Conservation (phyloP, 2,329 filamentous ascomycete species). For the Sordariomycetes sp. region DNA sequence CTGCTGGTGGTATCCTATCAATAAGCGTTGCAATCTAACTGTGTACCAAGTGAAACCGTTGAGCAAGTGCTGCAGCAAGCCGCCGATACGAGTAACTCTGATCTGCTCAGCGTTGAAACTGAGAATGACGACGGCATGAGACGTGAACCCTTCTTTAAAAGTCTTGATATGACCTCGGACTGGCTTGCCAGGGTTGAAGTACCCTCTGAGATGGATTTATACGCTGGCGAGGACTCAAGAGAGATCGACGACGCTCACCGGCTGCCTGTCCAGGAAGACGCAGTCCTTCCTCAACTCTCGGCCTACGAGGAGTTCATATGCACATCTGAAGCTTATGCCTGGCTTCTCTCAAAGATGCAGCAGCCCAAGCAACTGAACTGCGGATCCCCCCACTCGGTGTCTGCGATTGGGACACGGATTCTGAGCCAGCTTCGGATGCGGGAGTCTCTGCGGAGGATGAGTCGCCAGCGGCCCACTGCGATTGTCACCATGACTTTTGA, state of each 20-base stretch:
- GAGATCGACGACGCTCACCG: too few species aligned
- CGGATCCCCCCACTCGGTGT: neutral
- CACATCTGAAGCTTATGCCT: neutral
- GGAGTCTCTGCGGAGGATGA: neutral
- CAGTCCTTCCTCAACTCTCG: neutral
- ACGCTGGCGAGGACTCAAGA: too few species aligned
- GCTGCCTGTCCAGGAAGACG: too few species aligned
- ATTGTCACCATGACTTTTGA: neutral
- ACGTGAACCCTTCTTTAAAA: neutral
- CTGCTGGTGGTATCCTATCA: neutral
- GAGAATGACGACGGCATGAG: neutral
- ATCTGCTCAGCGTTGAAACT: neutral
- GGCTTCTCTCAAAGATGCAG: neutral
- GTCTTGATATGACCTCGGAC: neutral
- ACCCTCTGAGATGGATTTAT: too few species aligned
- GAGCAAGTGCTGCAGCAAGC: neutral
- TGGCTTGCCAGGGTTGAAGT: neutral
- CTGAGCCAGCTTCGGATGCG: neutral
- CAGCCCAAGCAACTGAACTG: neutral
- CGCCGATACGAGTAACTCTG: neutral
- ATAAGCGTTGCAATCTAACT: neutral
- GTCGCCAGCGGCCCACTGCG: neutral
- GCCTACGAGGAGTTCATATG: neutral
- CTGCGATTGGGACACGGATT: neutral
- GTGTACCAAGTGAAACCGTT: neutral